Base-by-base conservation (phyloP, 306 rosid species). In the Mucuna pruriens region DNA sequence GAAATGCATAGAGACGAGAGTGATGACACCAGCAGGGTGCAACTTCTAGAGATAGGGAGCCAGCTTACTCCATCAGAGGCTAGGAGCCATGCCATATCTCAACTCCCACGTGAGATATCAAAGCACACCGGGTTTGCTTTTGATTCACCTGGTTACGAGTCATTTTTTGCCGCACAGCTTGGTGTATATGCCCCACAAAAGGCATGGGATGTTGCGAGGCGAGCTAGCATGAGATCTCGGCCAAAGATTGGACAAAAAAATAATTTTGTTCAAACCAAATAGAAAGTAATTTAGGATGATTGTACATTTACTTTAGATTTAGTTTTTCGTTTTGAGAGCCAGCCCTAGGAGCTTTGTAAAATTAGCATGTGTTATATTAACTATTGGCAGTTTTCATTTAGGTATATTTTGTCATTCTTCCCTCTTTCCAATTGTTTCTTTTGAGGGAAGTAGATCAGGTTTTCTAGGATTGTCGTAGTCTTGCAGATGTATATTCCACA, bases 121-220 rank as follows among this genome's bases (percentile, higher is more conserved):
- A 94, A 81, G 82, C 93, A 94, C 86, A 94, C 97, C 0, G 98
- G 98, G 52, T 94, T 94, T 82, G 98, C 97, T 75, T 94, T 94
- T 16, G 97, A 94, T 76, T 94, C 96, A 46, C 97, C 97, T 10
- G 92, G 98, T 74, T 94, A 92, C 1, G 97, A 94, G 85, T 94
- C 98, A 1, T 94, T 92, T 78, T 94, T 94, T 2, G 97, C 97
- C 10, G 77, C 96, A 61, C 98, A 92, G 88, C 86, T 80, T 6
- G 97, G 98, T 51, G 69, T 90, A 7, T 78, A 82, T 80, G 88
- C 91, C 23, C 97, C 98, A n/a, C 98, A 90, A 63, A 94, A 92
- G 75, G 92, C 97, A 33, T 94, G 98, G 98, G 98, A 94, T 74
- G 98, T 94, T 82, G 98, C 98, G 29, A 89, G 92, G 74, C 87